Base-by-base conservation (phyloP, 768 basidiomycete genomes). In the Tylopilus felleus region DNA sequence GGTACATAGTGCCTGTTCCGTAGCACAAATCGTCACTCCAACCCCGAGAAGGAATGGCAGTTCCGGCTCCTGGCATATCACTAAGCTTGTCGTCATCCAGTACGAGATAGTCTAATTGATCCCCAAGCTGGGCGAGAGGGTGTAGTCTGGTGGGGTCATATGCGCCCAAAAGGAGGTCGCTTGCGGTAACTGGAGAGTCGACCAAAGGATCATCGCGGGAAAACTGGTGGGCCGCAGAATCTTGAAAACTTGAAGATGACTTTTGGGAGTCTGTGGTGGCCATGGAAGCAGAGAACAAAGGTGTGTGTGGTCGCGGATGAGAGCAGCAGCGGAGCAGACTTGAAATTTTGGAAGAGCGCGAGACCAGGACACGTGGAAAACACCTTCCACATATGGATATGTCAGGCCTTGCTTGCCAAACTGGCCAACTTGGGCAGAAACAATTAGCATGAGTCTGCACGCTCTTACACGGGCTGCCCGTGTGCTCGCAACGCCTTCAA, bases 11-110 rank as follows among this genome's bases (percentile, higher is more conserved):
- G 59, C 97, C 97, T 65, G 95, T 98, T 67, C 97, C 97, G 75
- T 98, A 98, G 82, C 94, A 98, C 56, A 99, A 76, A 77, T 99
- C 97, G 77, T 99, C 97, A 75, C 93, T 91, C 95, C 93, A 98
- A 59, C 97, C 94, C 77, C 97, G 80, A 70, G 88, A 90, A 63
- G 95, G 94, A 60, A 99, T 83, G 54, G 95, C 94, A 56, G 90
- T 93, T 63, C 80, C 82, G 63, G 90, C 84, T 47, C 97, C 97
- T 68, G 93, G 93, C 57, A 97, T 77, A 51, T 92, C 85, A 71
- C 74, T 93, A 63, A 87, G 86, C 78, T 98, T 96, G 76, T 96
- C 96, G 72, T 99, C 97, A 59, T 98, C 96, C 54, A 99, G 81
- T 62, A 91, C 80, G 50, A 99, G 77, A 75, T 97, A 98, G 74